Evolutionary conservation across 2,329 filamentous ascomycete genomes (phyloP).

Genomic region (Dothistroma septosporum): DNA sequence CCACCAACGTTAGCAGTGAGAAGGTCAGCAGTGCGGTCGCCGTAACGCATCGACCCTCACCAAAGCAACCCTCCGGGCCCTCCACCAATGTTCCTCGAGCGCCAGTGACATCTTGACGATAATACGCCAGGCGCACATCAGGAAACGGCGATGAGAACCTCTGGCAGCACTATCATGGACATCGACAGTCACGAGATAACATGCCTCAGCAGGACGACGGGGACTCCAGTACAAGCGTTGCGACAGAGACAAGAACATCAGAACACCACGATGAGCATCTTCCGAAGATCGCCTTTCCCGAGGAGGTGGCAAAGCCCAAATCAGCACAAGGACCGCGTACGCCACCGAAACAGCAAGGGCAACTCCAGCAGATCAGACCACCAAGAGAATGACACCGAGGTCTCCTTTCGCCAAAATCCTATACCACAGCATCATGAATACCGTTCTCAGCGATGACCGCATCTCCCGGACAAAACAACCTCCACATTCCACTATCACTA

Average conservation of each 20-base stretch:
- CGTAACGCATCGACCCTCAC: background rate
- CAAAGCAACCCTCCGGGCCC: background rate
- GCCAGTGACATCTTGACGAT: background rate
- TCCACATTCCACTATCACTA: no score
- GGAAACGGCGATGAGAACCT: background rate
- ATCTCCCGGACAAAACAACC: no score
- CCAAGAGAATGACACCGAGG: no score
- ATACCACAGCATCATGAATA: no score
- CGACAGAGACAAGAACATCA: background rate
- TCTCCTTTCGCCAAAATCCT: no score
- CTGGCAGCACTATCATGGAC: background rate
- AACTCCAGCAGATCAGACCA: no score
- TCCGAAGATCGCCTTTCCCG: no score
- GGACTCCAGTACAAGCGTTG: background rate
- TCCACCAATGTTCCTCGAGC: background rate
- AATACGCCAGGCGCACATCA: background rate
- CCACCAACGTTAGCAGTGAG: background rate
- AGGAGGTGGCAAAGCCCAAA: no score
- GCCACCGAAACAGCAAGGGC: no score
- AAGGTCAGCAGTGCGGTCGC: background rate
- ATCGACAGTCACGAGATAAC: background rate
- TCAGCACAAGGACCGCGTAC: no score
- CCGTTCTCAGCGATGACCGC: no score
- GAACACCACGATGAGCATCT: no score
- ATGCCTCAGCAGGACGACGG: background rate